Evolutionary conservation across 345 rosid genomes (phyloP), one percentile per base, ranked within the genome.

Genomic region (Aegle marmelos): DNA sequence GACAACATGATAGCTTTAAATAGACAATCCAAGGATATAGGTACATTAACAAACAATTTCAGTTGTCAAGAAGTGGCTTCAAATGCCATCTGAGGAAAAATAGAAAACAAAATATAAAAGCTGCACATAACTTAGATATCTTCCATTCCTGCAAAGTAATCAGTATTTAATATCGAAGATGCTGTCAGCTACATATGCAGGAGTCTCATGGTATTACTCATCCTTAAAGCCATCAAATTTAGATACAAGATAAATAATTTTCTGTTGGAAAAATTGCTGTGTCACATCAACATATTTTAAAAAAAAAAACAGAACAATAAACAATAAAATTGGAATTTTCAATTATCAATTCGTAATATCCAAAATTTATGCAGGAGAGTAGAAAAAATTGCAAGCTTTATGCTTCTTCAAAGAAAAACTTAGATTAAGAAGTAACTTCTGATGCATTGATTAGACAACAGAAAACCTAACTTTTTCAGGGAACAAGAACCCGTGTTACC

Each of bases 401-500:
- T 24, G 25, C 16, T 54, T 14, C 45, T 72, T 54, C 62, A 72
- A 33, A 37, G 57, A 33, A 72, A 17, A 60, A 27, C 37, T 37
- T 39, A 17, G 36, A 59, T 62, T 62, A 27, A 62, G 59, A 62
- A 3, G 65, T 24, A 45, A 63, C n/a, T 48, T 30, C 33, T 75
- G 30, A 48, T 16, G 54, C 34, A 54, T 66, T 64, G 34, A 25
- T 3, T 22, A 60, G 41, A 9, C 72, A 60, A 78, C 54, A 45
- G 9, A 37, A 79, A 50, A 45, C 34, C 24, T n/a, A 62, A n/a
- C 9, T 37, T 36, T 25, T 22, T 45, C 68, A 78, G 33, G 68
- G 37, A 65, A 76, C 37, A 68, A 79, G 63, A 74, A 60, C 62
- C 68, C 63, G 25, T 64, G 66, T 79, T 83, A 96, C 98, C 98